Base-by-base conservation (phyloP, 2,329 filamentous ascomycete species). In the Aspergillus pseudonomiae region DNA sequence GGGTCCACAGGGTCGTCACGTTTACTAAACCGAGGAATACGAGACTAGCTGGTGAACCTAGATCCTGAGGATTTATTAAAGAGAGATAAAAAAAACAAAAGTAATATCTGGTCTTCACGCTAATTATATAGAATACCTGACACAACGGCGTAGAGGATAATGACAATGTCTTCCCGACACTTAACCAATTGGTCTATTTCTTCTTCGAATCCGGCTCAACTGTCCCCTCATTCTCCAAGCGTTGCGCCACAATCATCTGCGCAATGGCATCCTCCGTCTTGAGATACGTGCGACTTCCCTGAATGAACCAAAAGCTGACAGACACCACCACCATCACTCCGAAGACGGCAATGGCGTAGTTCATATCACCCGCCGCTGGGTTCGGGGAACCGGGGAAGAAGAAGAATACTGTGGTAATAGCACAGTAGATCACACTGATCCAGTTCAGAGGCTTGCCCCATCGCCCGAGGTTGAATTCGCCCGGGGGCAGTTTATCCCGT, bases 261-360 rank as follows among this genome's bases (percentile, higher is more conserved):
- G 64, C 66, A 26, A 71, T 65, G 24, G 74, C 68, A 60, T 73
- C 69, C 59, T 74, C 71, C 5, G 73, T 74, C 66, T 67, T 62
- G 36, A 78, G 63, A 75, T 82, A 72, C 61, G 79, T 74, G 41
- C 71, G 67, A 3, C 78, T 75, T 1, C 84, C 84, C 65, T 81
- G 79, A 30, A 83, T 19, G 39, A 84, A 72, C 84, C 84, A 86
- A 65, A 86, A 86, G 0, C 72, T 77, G 0, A 85, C 57, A 0
- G 83, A 77, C 9, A 86, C 75, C 3, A 85, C 74, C 43, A 86
- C 65, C 83, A 86, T 85, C 24, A 86, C 78, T 0, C 83, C 85
- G 66, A 86, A 86, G 3, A 86, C 84, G 1, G 81, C 84, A 66
- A 86, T 85, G 7, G 84, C 85, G 69, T 82, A 86, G 70, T 86